Evolutionary conservation across 176 grass and related monocot species (phyloP), one percentile per base, ranked within the genome.

Genomic region (Aegilops longissima): DNA sequence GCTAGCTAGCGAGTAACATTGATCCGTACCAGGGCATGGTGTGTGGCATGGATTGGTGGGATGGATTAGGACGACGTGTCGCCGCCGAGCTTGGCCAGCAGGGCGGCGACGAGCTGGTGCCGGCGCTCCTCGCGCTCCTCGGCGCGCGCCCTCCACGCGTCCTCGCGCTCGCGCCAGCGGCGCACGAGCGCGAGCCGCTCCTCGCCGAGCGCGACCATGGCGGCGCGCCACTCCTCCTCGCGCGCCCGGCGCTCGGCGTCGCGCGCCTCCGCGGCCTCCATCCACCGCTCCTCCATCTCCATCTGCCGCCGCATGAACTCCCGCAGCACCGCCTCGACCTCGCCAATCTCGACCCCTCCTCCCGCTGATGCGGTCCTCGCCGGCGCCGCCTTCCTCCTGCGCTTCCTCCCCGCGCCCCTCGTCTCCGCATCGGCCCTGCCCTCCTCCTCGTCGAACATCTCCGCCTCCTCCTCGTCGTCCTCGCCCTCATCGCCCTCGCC

Each of bases 271-370:
- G 87, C 85, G 9, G 89, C 89, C 90, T 93, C 92, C 73, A 94
- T 70, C 97, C 97, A 99, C 45, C 89, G 83, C 70, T 88, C 93
- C 83, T 97, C 92, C 89, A 94, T 96, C 89, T 99, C 92, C 80
- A 78, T 40, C 90, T 96, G 94, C 54, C 91, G 89, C 79, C 91
- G 86, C 89, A 88, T 89, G 84, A 97, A 96, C 82, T 95, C 92
- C 72, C 84, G 88, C 59, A 99, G 80, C 30, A 93, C 93, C 2
- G 87, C 74, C 92, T 87, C 91, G 20, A 95, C 86, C 82, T 95
- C 93, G 77, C 72, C 87, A 0, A 76, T 76, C 79, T 93, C 87
- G 12, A 76, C 12, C 58, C 71, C 72, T 9, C 12, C 2, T 18
- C 73, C 73, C 9, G 27, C 24, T 0, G 31, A 2, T 4, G n/a